Base-by-base conservation (phyloP, 768 basidiomycete species). In the Auriscalpium microsporum region DNA sequence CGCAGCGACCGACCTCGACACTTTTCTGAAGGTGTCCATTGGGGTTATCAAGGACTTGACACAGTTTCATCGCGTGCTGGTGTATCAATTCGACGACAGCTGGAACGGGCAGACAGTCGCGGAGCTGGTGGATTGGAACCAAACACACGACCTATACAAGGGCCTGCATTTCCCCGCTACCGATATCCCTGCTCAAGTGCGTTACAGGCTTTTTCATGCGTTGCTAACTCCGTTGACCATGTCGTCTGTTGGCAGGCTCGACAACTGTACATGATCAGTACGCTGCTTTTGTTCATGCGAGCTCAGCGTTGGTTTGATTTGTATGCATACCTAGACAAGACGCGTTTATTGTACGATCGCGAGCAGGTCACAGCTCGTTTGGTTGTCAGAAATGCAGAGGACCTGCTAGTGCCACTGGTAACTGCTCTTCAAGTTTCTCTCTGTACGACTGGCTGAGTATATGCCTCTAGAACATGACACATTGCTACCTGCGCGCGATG, bases 401-500 rank as follows among this genome's bases (percentile, higher is more conserved):
- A 93, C 67, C 74, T 93, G 7, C 78, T 84, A 48, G 69, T 69
- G 6, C 88, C 89, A 4, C 69, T 90, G 54, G 82, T 84, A 66
- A 45, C 75, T 72, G 16, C 48, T 35, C 40, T 45, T 33, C 37
- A 8, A 23, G 23, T 23, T 50, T 17, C 10, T 16, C 46, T 45
- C 13, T 21, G 50, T 45, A 28, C 19, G 14, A 16, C 48, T 21
- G 10, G 8, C 19, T n/a, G n/a, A 23, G 45, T 42, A 13, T 49
- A 19, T 56, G 33, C 42, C 34, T 19, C 4, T 48, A 86, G 78
- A 81, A 91, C 63, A 89, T 91, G 87, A 90, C 89, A 0, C 86
- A 91, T 67, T 87, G 83, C 54, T 88, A 86, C 60, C 72, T 91
- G 9, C 80, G 89, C n/a, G 87, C 88, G 0, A 90, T 93, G 88